These are phyloP conservation scores for Hyphopichia buzzinii DNA, from an alignment of 1,139 yeast species.

Conservation along the genomic window DNA sequence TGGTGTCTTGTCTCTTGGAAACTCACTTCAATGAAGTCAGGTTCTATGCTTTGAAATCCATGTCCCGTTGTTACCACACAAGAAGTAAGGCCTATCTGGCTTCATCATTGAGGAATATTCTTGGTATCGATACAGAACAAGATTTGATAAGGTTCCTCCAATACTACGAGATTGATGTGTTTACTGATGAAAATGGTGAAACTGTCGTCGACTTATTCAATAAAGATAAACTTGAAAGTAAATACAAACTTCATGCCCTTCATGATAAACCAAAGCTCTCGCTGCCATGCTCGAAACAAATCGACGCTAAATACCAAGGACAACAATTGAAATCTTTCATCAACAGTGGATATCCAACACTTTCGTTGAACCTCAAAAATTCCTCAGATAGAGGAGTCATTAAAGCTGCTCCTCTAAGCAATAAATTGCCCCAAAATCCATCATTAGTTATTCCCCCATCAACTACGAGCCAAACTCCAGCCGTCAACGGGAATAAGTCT, in stretches of 20 bases:
- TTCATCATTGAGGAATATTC: conserved; percentile 41
- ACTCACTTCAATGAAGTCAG: conserved; percentile 79
- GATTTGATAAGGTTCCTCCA: conserved; percentile 57
- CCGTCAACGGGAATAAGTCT: not conserved
- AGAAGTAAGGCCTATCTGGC: conserved; percentile 66
- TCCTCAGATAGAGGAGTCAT: conserved; percentile 2
- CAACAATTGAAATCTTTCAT: conserved; percentile 30
- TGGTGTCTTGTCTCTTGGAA: conserved; percentile 75
- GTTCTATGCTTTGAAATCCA: conserved; percentile 67
- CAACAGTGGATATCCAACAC: conserved; percentile 38
- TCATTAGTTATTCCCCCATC: conserved; percentile 4
- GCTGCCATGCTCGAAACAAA: conserved; percentile 55
- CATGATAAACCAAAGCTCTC: conserved; percentile 48
- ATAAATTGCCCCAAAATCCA: not conserved
- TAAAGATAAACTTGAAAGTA: conserved; percentile 40
- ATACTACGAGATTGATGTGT: conserved; percentile 60
- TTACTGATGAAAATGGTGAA: conserved; percentile 35
- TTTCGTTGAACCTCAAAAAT: conserved; percentile 19
- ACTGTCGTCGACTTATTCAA: conserved; percentile 56
- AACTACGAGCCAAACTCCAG: not conserved
- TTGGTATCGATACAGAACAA: conserved; percentile 64
- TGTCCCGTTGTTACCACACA: conserved; percentile 68
- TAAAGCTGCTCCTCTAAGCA: not conserved
- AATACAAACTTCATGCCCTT: conserved; percentile 44
- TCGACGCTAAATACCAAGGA: conserved; percentile 48